phyloP scores from a whole-genome alignment of 106 monocot species.

The Apostasia shenzhenica region DNA sequence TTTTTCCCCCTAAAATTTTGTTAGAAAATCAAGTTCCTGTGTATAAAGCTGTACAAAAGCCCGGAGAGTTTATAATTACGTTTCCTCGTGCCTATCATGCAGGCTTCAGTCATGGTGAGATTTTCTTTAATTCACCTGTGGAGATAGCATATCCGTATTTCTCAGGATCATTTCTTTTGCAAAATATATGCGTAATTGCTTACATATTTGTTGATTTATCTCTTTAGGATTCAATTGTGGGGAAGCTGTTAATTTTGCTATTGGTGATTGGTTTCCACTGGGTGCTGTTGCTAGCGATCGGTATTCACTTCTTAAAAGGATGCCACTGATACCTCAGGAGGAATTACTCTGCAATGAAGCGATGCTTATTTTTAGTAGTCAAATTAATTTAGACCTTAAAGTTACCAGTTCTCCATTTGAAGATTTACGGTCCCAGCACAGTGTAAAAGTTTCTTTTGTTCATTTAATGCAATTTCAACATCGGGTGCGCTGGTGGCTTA shows the following conservation, averaged over 20 bases:
- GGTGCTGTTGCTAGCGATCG: conserved; percentile 70
- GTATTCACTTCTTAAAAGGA: conserved; percentile 73
- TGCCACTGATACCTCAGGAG: conserved; percentile 73
- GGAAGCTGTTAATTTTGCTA: conserved; percentile 97
- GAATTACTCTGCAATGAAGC: conserved; percentile 91
- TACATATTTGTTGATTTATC: background rate
- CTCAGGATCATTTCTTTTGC: background rate
- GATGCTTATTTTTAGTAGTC: conserved; percentile 33
- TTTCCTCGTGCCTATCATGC: conserved; percentile 97
- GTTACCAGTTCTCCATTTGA: conserved; percentile 13
- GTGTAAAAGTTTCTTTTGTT: conserved; percentile 51
- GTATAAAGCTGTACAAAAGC: conserved; percentile 86
- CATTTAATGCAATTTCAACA: conserved; percentile 55
- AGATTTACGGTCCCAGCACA: conserved; percentile 23
- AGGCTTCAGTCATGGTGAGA: conserved; percentile 88
- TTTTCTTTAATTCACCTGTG: background rate
- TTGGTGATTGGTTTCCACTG: conserved; percentile 84
- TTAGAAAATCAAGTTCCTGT: conserved; percentile 83
- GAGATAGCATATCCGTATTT: background rate
- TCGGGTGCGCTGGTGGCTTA: conserved; percentile 36
- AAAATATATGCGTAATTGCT: background rate
- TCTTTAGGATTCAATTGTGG: conserved; percentile 93
- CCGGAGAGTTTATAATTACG: conserved; percentile 88
- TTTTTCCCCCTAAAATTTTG: conserved; percentile 86
- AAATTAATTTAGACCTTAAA: conserved; percentile 4